Evolutionary conservation across 768 basidiomycete genomes (phyloP).

Genomic region (Mycena albidolilacea): DNA sequence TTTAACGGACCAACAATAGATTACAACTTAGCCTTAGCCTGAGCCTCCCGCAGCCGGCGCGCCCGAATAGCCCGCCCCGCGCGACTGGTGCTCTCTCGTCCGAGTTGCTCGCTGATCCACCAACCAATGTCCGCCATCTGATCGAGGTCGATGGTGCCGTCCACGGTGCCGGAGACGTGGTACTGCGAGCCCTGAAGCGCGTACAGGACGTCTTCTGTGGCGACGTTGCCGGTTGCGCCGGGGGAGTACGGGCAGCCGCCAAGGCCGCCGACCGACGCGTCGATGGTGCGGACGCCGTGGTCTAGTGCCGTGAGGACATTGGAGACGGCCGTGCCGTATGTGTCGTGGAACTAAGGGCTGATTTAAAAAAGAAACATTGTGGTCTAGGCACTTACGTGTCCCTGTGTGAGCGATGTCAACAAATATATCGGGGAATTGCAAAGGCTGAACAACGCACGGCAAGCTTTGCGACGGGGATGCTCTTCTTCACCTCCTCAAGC

Average conservation of each 20-base stretch:
- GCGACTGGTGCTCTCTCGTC: slow-evolving; percentile 79
- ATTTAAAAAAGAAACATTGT: not conserved
- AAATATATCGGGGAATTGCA: not conserved
- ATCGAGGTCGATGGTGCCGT: slow-evolving; percentile 70
- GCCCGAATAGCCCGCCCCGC: slow-evolving; percentile 82
- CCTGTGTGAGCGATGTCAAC: slow-evolving; percentile 49
- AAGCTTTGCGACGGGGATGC: slow-evolving; percentile 74
- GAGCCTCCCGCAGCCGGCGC: slow-evolving; percentile 55
- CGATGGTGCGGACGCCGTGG: slow-evolving; percentile 86
- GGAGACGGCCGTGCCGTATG: slow-evolving; percentile 86
- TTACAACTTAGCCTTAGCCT: slow-evolving; percentile 40
- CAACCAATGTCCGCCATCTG: slow-evolving; percentile 81
- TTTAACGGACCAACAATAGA: not conserved
- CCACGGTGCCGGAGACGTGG: slow-evolving; percentile 61
- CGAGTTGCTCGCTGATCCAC: slow-evolving; percentile 84
- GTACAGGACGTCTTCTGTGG: slow-evolving; percentile 93
- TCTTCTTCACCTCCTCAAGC: slow-evolving; percentile 77
- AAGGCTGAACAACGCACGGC: slow-evolving; percentile 63
- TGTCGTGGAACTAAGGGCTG: slow-evolving; percentile 84
- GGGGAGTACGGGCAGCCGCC: slow-evolving; percentile 98
- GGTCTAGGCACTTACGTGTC: slow-evolving; percentile 62
- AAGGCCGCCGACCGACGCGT: slow-evolving; percentile 88
- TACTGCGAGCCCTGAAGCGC: slow-evolving; percentile 78
- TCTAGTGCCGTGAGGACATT: slow-evolving; percentile 82
- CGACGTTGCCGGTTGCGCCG: slow-evolving; percentile 95